These are phyloP conservation scores for Xylaria sp. DNA, from an alignment of 2,329 filamentous ascomycete genomes.

Conservation along the genomic window DNA sequence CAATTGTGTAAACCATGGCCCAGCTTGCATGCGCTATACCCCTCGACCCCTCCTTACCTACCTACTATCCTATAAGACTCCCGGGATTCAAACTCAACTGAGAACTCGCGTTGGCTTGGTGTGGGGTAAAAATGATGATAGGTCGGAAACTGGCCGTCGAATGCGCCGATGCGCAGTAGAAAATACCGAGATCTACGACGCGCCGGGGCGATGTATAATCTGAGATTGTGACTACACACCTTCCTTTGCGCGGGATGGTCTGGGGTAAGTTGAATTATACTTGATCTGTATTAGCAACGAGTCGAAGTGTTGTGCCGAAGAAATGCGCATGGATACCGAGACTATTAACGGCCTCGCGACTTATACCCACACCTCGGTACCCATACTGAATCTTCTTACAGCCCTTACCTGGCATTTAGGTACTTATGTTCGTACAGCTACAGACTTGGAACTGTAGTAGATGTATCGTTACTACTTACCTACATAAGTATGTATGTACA, in stretches of 20 bases:
- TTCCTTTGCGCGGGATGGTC: not conserved
- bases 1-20: not conserved
- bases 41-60: not conserved
- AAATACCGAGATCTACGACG: not conserved
- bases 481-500: not conserved
- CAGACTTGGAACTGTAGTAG: not conserved
- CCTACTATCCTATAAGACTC: not conserved
- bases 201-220: not conserved
- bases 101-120: slow-evolving; percentile 4
- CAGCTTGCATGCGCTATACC: slow-evolving; percentile 5
- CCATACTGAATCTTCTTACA: not conserved
- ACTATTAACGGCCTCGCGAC: not conserved
- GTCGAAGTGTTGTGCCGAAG: not conserved
- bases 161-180: slow-evolving; percentile 8
- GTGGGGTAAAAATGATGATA: slow-evolving; percentile 19
- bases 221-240: not conserved
- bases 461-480: not conserved
- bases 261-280: not conserved
- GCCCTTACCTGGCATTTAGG: not conserved
- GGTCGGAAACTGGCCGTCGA: not conserved
- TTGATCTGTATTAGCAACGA: not conserved
- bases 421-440: not conserved
- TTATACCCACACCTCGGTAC: not conserved
- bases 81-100: not conserved
- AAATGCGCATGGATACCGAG: not conserved